Evolutionary conservation across 2,329 filamentous ascomycete species (phyloP).

Genomic region (Aspergillus eucalypticola): DNA sequence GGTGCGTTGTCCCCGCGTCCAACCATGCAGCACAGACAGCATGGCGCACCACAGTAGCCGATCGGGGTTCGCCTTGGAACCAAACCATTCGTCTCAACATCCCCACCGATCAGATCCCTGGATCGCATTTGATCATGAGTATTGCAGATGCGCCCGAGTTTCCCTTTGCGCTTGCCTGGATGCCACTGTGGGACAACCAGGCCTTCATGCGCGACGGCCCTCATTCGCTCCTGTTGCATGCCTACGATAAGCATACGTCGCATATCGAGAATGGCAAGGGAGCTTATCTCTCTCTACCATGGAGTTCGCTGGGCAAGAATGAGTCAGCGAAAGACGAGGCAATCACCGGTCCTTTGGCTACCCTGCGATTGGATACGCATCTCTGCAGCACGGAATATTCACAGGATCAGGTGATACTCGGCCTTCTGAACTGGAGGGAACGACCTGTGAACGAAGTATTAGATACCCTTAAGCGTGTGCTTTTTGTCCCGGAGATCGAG

Average conservation of each 20-base stretch:
- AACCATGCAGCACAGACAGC: constrained; percentile 77
- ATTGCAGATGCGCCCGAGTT: constrained; percentile 82
- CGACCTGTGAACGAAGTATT: constrained; percentile 70
- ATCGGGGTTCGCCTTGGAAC: constrained; percentile 80
- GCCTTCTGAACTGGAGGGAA: constrained; percentile 83
- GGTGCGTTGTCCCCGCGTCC: constrained; percentile 83
- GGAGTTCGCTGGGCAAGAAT: constrained; percentile 68
- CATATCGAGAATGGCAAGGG: constrained; percentile 71
- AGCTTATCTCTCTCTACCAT: constrained; percentile 82
- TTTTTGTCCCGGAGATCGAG: constrained; percentile 95
- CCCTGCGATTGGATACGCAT: constrained; percentile 77
- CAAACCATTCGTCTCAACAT: constrained; percentile 83
- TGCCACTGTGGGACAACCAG: constrained; percentile 89
- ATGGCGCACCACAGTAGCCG: constrained; percentile 81
- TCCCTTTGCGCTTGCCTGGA: constrained; percentile 87
- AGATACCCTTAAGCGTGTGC: constrained; percentile 74
- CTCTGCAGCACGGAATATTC: constrained; percentile 94
- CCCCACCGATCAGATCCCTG: constrained; percentile 74
- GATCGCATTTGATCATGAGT: constrained; percentile 85
- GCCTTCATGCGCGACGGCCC: constrained; percentile 86
- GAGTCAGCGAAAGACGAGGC: constrained; percentile 69
- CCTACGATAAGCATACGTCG: constrained; percentile 86
- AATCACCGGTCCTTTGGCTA: constrained; percentile 75
- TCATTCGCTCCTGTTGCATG: constrained; percentile 80
- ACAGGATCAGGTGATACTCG: constrained; percentile 82